These are phyloP conservation scores for Aspergillus tubingensis DNA, from an alignment of 2,329 filamentous ascomycete species.

Conservation along the genomic window DNA sequence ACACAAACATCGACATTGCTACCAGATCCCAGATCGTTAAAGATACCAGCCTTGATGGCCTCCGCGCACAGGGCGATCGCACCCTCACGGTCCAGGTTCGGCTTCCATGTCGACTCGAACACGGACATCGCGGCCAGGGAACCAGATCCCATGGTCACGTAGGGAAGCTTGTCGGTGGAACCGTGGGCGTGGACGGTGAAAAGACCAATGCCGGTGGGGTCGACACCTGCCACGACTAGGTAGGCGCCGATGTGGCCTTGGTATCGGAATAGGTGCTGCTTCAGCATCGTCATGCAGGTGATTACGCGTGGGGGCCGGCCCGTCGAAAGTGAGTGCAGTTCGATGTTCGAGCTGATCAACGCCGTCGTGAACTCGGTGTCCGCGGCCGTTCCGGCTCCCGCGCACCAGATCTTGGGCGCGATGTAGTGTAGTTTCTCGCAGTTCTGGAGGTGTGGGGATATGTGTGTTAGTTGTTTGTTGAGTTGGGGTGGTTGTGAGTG, in stretches of 20 bases:
- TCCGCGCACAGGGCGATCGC: constrained; percentile 81
- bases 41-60: constrained; percentile 94
- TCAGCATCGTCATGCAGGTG: constrained; percentile 98
- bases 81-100: constrained; percentile 71
- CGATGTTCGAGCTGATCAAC: constrained; percentile 97
- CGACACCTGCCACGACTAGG: constrained; percentile 93
- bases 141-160: constrained; percentile 98
- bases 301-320: constrained; percentile 96
- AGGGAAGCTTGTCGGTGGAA: constrained; percentile 96
- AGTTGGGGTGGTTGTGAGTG: background rate
- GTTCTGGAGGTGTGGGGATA: constrained; percentile 59
- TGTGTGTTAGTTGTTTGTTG: background rate
- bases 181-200: constrained; percentile 99
- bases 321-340: constrained; percentile 93
- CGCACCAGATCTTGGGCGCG: constrained; percentile 97
- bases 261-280: constrained; percentile 98
- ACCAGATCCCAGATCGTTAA: constrained; percentile 95
- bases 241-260: constrained; percentile 98
- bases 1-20: constrained; percentile 97
- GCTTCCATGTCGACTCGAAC: constrained; percentile 95
- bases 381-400: constrained; percentile 93
- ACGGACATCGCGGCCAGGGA: constrained; percentile 96
- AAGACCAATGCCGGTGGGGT: constrained; percentile 90
- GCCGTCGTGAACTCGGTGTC: constrained; percentile 99
- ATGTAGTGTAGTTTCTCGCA: constrained; percentile 99